phyloP scores from a whole-genome alignment of 2,329 filamentous ascomycete genomes.

The Xylaria sp. region DNA sequence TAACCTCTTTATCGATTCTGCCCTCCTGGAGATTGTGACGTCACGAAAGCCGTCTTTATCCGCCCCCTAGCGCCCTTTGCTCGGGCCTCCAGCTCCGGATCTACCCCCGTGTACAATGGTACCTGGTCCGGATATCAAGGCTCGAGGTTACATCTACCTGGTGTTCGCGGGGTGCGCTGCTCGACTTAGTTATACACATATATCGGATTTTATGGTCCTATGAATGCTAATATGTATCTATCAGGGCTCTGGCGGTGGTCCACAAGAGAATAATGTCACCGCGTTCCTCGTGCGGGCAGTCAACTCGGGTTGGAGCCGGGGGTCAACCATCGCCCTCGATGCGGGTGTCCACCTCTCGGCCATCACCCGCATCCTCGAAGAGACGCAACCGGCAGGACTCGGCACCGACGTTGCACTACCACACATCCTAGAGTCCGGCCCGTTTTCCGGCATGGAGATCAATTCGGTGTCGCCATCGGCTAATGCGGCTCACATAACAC shows the following conservation, averaged over 20 bases:
- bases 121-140: not conserved
- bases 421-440: constrained; percentile 65
- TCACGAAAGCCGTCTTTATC: constrained; percentile 21
- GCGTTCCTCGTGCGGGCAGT: constrained; percentile 86
- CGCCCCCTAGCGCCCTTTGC: not conserved
- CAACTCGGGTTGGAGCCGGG: constrained; percentile 75
- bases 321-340: constrained; percentile 89
- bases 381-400: constrained; percentile 46
- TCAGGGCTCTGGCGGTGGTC: constrained; percentile 87
- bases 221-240: constrained; percentile 9
- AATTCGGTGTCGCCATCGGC: constrained; percentile 67
- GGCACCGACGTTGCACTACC: constrained; percentile 45
- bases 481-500: constrained; percentile 80
- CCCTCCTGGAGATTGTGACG: constrained; percentile 18
- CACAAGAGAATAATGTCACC: constrained; percentile 86
- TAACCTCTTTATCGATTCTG: constrained; percentile 18
- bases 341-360: constrained; percentile 86
- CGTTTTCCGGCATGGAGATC: constrained; percentile 79
- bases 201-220: constrained; percentile 1
- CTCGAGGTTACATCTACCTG: not conserved
- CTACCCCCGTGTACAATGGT: not conserved
- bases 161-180: not conserved
- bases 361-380: constrained; percentile 77
- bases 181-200: not conserved
- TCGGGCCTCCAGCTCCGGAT: not conserved